A percentile compares a stretch with the other conserved stretches of the same genome.
Conservation (phyloP, 1,139 yeast genomes). For the Lodderomyces beijingensis region DNA sequence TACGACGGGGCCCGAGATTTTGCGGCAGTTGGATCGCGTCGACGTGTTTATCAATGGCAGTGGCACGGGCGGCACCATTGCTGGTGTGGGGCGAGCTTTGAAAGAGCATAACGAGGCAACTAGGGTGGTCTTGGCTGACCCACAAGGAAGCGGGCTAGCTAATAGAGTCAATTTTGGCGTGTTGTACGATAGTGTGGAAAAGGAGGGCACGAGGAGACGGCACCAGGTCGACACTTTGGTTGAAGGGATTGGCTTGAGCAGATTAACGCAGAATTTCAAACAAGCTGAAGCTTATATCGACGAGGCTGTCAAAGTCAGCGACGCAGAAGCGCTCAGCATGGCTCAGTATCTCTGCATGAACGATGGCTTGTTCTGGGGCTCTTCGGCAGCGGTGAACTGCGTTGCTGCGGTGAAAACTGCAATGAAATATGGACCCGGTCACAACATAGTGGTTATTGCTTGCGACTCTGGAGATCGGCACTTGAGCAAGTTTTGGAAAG, state of each 20-base stretch:
- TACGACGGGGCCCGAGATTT: conserved; percentile 90
- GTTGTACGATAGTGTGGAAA: conserved; percentile 85
- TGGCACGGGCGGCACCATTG: conserved; percentile 75
- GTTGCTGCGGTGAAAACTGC: conserved; percentile 83
- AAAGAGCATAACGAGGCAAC: conserved; percentile 43
- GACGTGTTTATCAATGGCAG: conserved; percentile 82
- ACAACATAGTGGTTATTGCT: conserved; percentile 77
- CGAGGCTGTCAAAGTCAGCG: conserved; percentile 75
- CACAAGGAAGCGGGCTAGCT: conserved; percentile 90
- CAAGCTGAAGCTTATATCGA: conserved; percentile 70
- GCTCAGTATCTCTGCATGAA: conserved; percentile 75
- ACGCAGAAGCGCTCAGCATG: conserved; percentile 79
- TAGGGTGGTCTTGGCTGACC: conserved; percentile 74
- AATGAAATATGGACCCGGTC: conserved; percentile 52
- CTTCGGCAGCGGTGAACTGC: conserved; percentile 88
- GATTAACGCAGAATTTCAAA: conserved; percentile 77
- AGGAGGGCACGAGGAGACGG: conserved; percentile 88
- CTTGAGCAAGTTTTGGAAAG: conserved; percentile 74
- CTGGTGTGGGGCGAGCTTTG: conserved; percentile 77
- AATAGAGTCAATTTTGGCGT: conserved; percentile 86
- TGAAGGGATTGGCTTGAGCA: conserved; percentile 89
- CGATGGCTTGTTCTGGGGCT: conserved; percentile 90
- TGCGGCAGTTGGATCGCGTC: conserved; percentile 56
- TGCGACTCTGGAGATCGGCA: conserved; percentile 93
- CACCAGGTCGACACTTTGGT: conserved; percentile 95